Evolutionary conservation across 176 grass and related monocot genomes (phyloP).

Genomic region (Urochloa ruziziensis): DNA sequence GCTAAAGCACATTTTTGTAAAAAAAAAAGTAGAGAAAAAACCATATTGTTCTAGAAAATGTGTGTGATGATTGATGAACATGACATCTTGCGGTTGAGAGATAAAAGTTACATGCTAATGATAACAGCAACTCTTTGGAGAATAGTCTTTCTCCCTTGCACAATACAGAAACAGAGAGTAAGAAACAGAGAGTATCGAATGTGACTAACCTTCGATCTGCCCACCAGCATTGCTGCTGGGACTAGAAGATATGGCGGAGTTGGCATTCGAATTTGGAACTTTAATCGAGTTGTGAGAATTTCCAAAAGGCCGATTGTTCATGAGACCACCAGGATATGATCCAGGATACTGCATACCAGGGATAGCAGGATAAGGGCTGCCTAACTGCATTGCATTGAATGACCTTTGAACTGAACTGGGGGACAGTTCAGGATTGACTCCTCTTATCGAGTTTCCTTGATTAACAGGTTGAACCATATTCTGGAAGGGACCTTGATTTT

Average conservation of each 20-base stretch:
- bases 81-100: neutral
- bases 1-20: neutral
- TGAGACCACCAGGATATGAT: constrained; percentile 53
- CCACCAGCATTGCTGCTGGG: constrained; percentile 42
- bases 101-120: neutral
- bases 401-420: constrained; percentile 59
- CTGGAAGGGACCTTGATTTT: constrained; percentile 83
- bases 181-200: neutral
- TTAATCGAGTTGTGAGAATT: constrained; percentile 54
- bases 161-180: neutral
- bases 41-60: no score
- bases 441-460: constrained; percentile 64
- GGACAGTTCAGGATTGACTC: constrained; percentile 68
- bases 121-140: neutral
- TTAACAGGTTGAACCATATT: constrained; percentile 70
- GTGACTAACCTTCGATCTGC: constrained; percentile 64
- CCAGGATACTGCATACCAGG: constrained; percentile 69
- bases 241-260: constrained; percentile 40
- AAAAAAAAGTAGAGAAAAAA: no score
- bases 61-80: neutral
- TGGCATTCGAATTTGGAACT: constrained; percentile 43
- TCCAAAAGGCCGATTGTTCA: constrained; percentile 46
- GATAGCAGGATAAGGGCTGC: constrained; percentile 57
- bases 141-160: neutral
- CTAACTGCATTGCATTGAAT: constrained; percentile 69